A percentile compares a stretch with the other conserved stretches of the same genome.
phyloP scores from a whole-genome alignment of 192 early-diverging fungal genomes.

The Backusella parvicylindrica region DNA sequence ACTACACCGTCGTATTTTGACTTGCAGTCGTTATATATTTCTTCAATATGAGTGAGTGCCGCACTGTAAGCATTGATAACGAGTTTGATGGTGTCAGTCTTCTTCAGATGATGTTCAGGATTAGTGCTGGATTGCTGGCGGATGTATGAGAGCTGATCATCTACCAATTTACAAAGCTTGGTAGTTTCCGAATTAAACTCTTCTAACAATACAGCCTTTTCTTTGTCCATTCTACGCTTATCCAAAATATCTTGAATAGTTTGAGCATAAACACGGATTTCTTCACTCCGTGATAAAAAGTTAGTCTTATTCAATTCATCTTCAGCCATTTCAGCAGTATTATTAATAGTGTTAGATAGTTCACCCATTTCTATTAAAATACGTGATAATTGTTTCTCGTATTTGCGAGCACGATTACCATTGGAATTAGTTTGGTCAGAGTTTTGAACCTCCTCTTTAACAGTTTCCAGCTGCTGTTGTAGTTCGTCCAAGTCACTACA shows the following conservation, averaged over 20 bases:
- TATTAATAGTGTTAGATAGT: not conserved
- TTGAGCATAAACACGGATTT: not conserved
- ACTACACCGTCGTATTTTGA: conserved; percentile 10
- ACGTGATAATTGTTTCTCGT: not conserved
- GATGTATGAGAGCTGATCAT: conserved; percentile 24
- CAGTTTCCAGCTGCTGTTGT: not conserved
- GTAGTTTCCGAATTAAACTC: not conserved
- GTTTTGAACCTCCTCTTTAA: not conserved
- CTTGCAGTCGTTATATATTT: conserved; percentile 17
- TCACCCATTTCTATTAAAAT: not conserved
- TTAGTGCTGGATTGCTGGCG: conserved; percentile 16
- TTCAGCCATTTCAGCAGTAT: not conserved
- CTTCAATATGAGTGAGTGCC: not conserved
- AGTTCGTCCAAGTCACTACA: conserved; percentile 10
- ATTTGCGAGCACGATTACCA: not conserved
- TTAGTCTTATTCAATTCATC: not conserved
- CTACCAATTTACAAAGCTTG: not conserved
- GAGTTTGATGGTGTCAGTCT: conserved; percentile 15
- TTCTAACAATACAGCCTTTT: not conserved
- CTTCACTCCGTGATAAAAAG: not conserved
- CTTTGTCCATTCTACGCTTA: conserved; percentile 2
- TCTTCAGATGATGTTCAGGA: conserved; percentile 16
- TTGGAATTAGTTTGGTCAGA: not conserved
- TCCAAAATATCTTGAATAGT: not conserved
- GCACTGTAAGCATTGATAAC: conserved; percentile 14